Base-by-base conservation (phyloP, 306 rosid species). In the Rosa lucieae region DNA sequence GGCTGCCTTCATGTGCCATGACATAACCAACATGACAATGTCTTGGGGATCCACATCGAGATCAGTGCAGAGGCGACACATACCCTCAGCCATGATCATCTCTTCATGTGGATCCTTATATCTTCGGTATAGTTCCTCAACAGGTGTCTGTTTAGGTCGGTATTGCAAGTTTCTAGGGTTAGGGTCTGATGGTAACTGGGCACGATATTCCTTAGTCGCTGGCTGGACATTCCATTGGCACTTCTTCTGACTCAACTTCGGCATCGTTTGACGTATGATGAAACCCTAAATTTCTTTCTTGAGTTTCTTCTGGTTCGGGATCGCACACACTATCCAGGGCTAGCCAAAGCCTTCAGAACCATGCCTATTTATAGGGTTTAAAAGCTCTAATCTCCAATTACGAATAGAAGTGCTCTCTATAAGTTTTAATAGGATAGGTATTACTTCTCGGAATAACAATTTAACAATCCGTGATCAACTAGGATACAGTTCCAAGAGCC, bases 1-100 rank as follows among this genome's bases (percentile, higher is more conserved):
- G 12, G 70, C 70, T 35, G 70, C 70, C 46, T 37, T 37, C 70
- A 66, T 66, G 47, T 66, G 70, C 70, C 70, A 66, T 66, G 70
- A 66, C 39, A 66, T 17, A 2, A 66, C 70, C 46, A 66, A 37
- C 70, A 66, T 66, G 46, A 66, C 70, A 14, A 66, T 37, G 46
- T 66, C 70, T 37, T 2, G 2, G 12, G 47, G 70, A 66, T 35
- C 70, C 23, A 66, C 46, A 11, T 37, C 46, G 2, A 66, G 70
- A 66, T 66, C 70, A 8, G 12, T 17, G 23, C 70, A 66, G 70
- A 66, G 47, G 23, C 70, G 70, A 6, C 5, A 8, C 23, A 65
- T 65, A 6, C 70, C 70, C 11, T 66, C 46, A 37, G 70, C 70
- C 70, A 37, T 32, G 42, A 66, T 37, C 23, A 66, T 66, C 11